Percentiles rank a stretch among this genome's conserved stretches.
Conservation (phyloP, 2,329 filamentous ascomycete species). For the Cadophora malorum region DNA sequence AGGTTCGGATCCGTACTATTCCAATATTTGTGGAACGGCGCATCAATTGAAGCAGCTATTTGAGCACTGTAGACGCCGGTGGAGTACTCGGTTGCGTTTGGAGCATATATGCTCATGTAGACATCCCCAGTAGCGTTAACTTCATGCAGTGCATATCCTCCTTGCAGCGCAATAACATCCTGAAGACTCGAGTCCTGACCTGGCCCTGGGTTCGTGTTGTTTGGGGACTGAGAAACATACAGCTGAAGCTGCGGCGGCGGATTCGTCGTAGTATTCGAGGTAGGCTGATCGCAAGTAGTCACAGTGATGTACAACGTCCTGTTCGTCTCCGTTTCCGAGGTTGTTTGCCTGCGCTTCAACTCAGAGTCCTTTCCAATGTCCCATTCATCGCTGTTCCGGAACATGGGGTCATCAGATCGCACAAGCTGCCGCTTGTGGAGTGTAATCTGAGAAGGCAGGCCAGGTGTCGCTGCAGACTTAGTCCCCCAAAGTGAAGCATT, state of each 20-base stretch:
- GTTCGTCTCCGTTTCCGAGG: conserved; percentile 27
- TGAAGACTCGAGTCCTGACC: conserved; percentile 39
- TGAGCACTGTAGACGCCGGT: conserved; percentile 78
- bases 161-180: conserved; percentile 34
- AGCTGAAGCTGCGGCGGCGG: conserved; percentile 76
- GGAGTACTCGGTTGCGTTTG: conserved; percentile 58
- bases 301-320: conserved; percentile 75
- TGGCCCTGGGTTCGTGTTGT: conserved; percentile 72
- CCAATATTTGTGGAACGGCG: conserved; percentile 72
- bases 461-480: conserved; percentile 46
- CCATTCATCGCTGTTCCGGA: conserved; percentile 27
- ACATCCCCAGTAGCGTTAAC: conserved; percentile 69
- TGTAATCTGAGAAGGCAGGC: conserved; percentile 45
- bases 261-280: conserved; percentile 33
- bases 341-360: conserved; percentile 33
- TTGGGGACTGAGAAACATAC: conserved; percentile 72
- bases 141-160: conserved; percentile 56
- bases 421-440: conserved; percentile 32
- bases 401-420: conserved; percentile 12
- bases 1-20: conserved; percentile 55
- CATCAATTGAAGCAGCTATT: conserved; percentile 82
- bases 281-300: conserved; percentile 84
- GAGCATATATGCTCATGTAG: conserved; percentile 78
- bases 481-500: conserved; percentile 58
- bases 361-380: conserved; percentile 26